phyloP scores from a whole-genome alignment of 108 stramenopile species.

The Epipyxis sp. region DNA sequence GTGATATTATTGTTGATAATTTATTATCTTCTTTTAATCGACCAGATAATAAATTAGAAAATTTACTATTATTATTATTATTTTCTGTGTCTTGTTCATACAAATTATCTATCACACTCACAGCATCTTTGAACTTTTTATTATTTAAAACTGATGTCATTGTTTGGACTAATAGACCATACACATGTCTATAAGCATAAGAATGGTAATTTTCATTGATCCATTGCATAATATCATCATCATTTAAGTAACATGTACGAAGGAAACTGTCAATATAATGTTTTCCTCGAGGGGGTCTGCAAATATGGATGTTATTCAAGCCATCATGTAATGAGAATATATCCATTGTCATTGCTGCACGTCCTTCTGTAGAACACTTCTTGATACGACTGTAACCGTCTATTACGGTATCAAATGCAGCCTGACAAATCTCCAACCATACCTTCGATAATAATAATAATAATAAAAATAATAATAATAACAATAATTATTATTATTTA shows the following conservation, averaged over 20 bases:
- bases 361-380: conserved; percentile 79
- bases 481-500: no score
- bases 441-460: conserved; percentile 22
- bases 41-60: neutral
- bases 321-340: conserved; percentile 68
- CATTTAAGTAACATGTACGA: conserved; percentile 80
- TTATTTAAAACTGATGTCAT: conserved; percentile 4
- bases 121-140: conserved; percentile 18
- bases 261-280: conserved; percentile 78
- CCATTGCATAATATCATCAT: conserved; percentile 58
- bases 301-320: conserved; percentile 30
- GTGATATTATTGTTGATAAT: neutral
- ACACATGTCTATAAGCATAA: conserved; percentile 31
- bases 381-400: conserved; percentile 76
- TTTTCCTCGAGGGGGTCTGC: conserved; percentile 52
- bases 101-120: neutral
- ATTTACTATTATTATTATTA: neutral
- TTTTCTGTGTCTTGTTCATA: conserved; percentile 13
- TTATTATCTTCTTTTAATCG: conserved; percentile 16
- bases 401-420: conserved; percentile 48
- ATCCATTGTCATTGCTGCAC: conserved; percentile 90
- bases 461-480: no score
- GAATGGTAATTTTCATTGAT: conserved; percentile 35
- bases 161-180: conserved; percentile 13
- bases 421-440: conserved; percentile 26